Base-by-base conservation (phyloP, 768 basidiomycete species). In the Tricholoma sp. region DNA sequence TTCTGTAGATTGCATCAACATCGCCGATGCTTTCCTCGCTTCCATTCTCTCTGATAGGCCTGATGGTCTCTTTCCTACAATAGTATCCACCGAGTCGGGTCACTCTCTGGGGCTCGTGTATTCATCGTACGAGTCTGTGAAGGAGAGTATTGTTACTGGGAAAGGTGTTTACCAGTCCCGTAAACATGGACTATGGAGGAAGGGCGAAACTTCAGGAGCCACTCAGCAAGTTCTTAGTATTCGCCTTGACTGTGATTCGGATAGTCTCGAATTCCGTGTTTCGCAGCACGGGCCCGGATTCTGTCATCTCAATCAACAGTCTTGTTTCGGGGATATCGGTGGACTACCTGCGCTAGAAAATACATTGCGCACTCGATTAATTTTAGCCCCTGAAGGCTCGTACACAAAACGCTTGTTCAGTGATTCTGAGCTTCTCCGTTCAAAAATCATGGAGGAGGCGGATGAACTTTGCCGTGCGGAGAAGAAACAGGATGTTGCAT, bases 391-490 rank as follows among this genome's bases (percentile, higher is more conserved):
- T 0, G 86, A 86, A 62, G 94, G 94, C 5, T 94, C 91, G 0
- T 99, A 99, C 72, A 98, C 97, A 16, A 84, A 81, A 52, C 78
- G 92, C 54, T 74, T 99, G 24, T 97, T 98, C 72, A 77, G 80
- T 43, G 91, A 98, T 67, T 74, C 86, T 4, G 81, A 79, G 47
- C 79, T 99, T n/a, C 76, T 98, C 46, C 82, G 79, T 47, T 88
- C 94, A 52, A 99, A 99, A 78, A 94, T 99, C 61, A 92, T 90
- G 86, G 97, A 99, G 72, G 97, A 99, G 70, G 97, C 97, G 0
- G 91, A 96, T 64, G 97, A 99, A 71, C 81, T 99, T n/a, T 96
- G 94, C 68, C 79, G 79, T 16, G 92, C 92, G 21, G 76, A 83
- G 63, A 83, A 83, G 1, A 83, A 82, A 66, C 85, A 89, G 50